A percentile compares a stretch with the other conserved stretches of the same genome.
Conservation (phyloP, 495 filamentous ascomycete species). For the Neurospora sublineolata region DNA sequence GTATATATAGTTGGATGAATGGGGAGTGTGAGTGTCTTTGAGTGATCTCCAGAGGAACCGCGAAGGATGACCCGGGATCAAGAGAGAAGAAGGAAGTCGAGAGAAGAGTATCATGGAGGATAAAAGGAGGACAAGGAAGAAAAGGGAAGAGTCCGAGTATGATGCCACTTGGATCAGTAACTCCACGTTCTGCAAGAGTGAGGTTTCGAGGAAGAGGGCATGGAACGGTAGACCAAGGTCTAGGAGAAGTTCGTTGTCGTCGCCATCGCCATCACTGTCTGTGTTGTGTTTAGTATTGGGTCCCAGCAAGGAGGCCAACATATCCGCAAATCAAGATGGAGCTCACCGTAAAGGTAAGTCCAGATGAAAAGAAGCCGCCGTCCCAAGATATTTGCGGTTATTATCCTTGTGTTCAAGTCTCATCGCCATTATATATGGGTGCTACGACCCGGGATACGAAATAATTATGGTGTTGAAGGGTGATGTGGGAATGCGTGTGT, state of each 20-base stretch:
- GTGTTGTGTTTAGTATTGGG: background rate
- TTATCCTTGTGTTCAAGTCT: background rate
- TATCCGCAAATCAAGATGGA: background rate
- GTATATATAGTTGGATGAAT: background rate
- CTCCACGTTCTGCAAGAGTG: background rate
- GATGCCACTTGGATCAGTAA: background rate
- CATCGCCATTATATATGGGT: background rate
- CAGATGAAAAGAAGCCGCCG: background rate
- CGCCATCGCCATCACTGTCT: background rate
- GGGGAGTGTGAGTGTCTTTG: background rate
- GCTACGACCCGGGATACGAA: background rate
- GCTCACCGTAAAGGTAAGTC: background rate
- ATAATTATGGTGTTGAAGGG: background rate
- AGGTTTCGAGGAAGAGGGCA: background rate
- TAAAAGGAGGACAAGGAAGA: background rate
- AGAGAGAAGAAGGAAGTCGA: background rate
- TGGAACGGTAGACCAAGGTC: background rate
- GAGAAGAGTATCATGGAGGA: background rate
- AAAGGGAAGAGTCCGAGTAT: background rate
- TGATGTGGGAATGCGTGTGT: background rate
- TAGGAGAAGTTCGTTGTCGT: background rate
- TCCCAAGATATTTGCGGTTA: background rate
- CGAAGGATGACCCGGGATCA: background rate
- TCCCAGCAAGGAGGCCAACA: no score
- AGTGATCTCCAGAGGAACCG: background rate